Percentiles rank a stretch among this genome's conserved stretches.
These are phyloP conservation scores for Candida coquimbonensis DNA, from an alignment of 805 yeast species.

Conservation along the genomic window DNA sequence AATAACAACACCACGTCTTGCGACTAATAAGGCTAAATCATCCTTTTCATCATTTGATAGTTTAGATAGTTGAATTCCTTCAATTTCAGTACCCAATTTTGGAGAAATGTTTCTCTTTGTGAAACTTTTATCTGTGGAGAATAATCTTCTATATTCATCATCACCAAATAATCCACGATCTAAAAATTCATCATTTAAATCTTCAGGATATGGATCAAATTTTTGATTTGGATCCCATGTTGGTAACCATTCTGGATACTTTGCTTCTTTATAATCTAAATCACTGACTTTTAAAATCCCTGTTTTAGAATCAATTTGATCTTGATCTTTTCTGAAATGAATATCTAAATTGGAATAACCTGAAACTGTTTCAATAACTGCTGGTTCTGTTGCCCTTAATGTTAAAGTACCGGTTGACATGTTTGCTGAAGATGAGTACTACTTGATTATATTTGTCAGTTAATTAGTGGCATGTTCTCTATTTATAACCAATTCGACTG, in stretches of 20 bases:
- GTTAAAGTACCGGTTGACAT: constrained; percentile 9
- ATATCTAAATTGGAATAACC: constrained; percentile 24
- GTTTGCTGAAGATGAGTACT: neutral
- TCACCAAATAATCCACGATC: constrained; percentile 71
- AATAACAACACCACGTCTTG: constrained; percentile 61
- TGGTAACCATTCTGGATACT: constrained; percentile 55
- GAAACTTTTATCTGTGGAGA: constrained; percentile 29
- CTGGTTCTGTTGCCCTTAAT: constrained; percentile 4
- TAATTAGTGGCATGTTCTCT: too few species aligned
- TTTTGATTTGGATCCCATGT: constrained; percentile 60
- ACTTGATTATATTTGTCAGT: too few species aligned
- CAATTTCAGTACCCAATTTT: constrained; percentile 58
- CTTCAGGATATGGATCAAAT: constrained; percentile 40
- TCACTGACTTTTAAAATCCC: constrained; percentile 42
- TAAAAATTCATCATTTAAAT: constrained; percentile 37
- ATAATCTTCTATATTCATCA: constrained; percentile 43
- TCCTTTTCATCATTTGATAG: constrained; percentile 51
- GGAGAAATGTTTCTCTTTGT: constrained; percentile 47
- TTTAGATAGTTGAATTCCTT: constrained; percentile 51
- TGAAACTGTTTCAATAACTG: constrained; percentile 2
- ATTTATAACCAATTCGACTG: too few species aligned
- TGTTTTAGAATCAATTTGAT: constrained; percentile 35
- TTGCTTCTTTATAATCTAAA: constrained; percentile 28
- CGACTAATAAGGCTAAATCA: constrained; percentile 62
- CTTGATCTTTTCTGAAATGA: constrained; percentile 47